Base-by-base conservation (phyloP, 2,329 filamentous ascomycete species). In the Hypoxylon sp. region DNA sequence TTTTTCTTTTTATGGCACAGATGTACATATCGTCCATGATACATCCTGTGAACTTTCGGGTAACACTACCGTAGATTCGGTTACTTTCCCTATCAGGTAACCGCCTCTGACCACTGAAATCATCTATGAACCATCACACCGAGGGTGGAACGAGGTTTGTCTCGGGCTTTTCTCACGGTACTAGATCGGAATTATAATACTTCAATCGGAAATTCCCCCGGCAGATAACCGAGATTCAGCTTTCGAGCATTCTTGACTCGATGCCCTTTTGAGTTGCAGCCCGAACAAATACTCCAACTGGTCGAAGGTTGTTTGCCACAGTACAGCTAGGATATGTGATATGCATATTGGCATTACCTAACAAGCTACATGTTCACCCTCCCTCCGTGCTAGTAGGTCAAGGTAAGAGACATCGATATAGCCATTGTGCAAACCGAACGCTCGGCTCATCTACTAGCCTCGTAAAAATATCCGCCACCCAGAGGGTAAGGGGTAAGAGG, bases 401-500 rank as follows among this genome's bases (percentile, higher is more conserved):
- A 39, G 50, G 32, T 42, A 63, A 27, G 2, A 82, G 82, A 72
- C 78, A 82, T 65, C 78, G 82, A 77, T 91, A 90, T 17, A 89
- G 65, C 86, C 86, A 88, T 31, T 82, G 81, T 10, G 87, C 79
- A 72, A 90, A 84, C 51, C 79, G 84, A 15, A 92, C 87, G 52
- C 85, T 86, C 1, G 88, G 88, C 69, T 89, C 86, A 69, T 91
- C 89, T 15, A 91, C 79, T 17, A 81, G 72, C 50, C 81, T 83
- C 0, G 88, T 90, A 1, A 84, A 82, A 6, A 89, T 62, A 58
- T 90, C 87, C 2, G 88, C 87, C 21, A 86, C 64, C 81, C 84
- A 88, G 2, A 91, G 78, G 0, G 88, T 91, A 19, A 89, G 58
- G 0, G 89, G 89, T 55, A 90, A 70, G 2, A 91, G 75, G 31